Percentiles rank a stretch among this genome's conserved stretches.
Conservation (phyloP, 2,329 filamentous ascomycete genomes). For the Aspergillus costaricaensis region DNA sequence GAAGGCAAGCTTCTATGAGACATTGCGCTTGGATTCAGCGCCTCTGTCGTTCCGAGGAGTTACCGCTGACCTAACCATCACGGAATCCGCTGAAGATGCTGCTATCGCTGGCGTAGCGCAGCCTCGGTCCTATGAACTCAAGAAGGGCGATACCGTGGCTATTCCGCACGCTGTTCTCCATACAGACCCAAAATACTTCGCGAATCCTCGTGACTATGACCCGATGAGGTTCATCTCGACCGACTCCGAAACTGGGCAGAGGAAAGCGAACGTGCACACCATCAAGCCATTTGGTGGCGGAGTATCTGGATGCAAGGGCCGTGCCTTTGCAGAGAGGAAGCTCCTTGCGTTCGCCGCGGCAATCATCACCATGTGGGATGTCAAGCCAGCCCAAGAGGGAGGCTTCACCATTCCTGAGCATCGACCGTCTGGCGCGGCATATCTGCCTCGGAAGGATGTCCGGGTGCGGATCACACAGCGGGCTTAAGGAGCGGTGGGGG, state of each 20-base stretch:
- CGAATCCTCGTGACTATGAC: slow-evolving; percentile 46
- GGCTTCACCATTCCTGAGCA: slow-evolving; percentile 56
- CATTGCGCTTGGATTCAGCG: slow-evolving; percentile 47
- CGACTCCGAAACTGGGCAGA: slow-evolving; percentile 37
- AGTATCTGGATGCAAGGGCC: slow-evolving; percentile 52
- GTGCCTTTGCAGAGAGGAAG: slow-evolving; percentile 53
- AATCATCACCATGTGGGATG: slow-evolving; percentile 59
- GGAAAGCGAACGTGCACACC: slow-evolving; percentile 41
- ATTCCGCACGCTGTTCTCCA: slow-evolving; percentile 50
- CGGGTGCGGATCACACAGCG: slow-evolving; percentile 56
- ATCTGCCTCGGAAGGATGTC: slow-evolving; percentile 54
- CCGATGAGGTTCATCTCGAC: slow-evolving; percentile 51
- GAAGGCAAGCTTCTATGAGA: slow-evolving; percentile 50
- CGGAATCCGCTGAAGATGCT: slow-evolving; percentile 44
- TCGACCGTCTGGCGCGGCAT: slow-evolving; percentile 52
- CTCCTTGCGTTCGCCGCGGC: slow-evolving; percentile 54
- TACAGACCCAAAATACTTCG: slow-evolving; percentile 43
- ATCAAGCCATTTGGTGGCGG: slow-evolving; percentile 55
- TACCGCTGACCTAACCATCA: slow-evolving; percentile 40
- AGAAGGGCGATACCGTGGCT: slow-evolving; percentile 46
- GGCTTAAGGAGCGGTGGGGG: slow-evolving; percentile 23
- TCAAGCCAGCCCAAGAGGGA: slow-evolving; percentile 49
- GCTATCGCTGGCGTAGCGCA: slow-evolving; percentile 25
- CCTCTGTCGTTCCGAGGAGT: slow-evolving; percentile 47
- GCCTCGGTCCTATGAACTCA: slow-evolving; percentile 43